Base-by-base conservation (phyloP, 176 grass and related monocot species). In the Chloris gayana region DNA sequence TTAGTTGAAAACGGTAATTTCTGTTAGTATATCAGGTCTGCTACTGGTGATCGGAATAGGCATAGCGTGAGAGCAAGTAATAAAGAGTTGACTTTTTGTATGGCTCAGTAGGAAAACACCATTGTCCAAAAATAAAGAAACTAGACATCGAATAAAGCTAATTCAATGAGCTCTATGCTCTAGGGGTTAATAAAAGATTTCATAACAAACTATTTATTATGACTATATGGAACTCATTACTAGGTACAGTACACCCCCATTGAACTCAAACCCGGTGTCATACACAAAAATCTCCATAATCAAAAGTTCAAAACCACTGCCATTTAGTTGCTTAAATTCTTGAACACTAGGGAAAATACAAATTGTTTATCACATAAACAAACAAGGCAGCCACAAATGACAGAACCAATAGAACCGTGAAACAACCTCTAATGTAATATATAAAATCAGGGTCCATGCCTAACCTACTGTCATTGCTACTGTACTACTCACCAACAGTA, bases 51-150 rank as follows among this genome's bases (percentile, higher is more conserved):
- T 69, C 3, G 8, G 24, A 58, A 58, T 25, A 58, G 22, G n/a
- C 38, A 2, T 59, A 12, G 29, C n/a, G 8, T n/a, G 24, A 69
- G 29, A 32, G 13, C 11, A 75, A 49, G 7, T 18, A 80, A 80
- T 53, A 13, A 31, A 2, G 60, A 11, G 65, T 67, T 1, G 0
- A 68, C 25, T 67, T 29, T 22, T 83, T 7, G 46, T 41, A 87
- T 24, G 27, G 22, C 37, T 9, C 1, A 29, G 49, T 57, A 45
- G n/a, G 2, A n/a, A 71, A 42, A 27, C 39, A 6, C 31, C 37
- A 42, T 34, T 79, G 19, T 63, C 58, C 56, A 58, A 57, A 73
- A 79, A 60, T 2, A 24, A 22, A 60, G 4, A 78, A 67, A 69
- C 50, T 42, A 62, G 21, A 25, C 0, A 1, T 49, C 74, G 73